Evolutionary conservation across 768 basidiomycete genomes (phyloP).

Genomic region (Suillus fuscotomentosus): DNA sequence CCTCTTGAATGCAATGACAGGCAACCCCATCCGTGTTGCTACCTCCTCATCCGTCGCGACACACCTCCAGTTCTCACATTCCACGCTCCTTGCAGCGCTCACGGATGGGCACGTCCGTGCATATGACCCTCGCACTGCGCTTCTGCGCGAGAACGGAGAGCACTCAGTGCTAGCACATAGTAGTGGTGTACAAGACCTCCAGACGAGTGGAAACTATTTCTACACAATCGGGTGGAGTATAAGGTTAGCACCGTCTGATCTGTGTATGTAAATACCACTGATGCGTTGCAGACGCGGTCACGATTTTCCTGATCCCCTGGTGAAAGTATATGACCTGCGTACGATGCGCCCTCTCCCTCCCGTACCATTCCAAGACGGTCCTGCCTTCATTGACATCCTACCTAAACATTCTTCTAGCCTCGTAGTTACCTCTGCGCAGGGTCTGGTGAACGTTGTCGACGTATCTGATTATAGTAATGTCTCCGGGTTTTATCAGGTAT

Average conservation of each 20-base stretch:
- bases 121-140: constrained; percentile 65
- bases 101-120: constrained; percentile 72
- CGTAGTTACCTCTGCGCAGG: constrained; percentile 74
- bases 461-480: constrained; percentile 64
- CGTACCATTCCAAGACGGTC: constrained; percentile 82
- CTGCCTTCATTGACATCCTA: constrained; percentile 79
- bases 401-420: constrained; percentile 76
- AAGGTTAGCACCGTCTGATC: constrained; percentile 46
- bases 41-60: constrained; percentile 56
- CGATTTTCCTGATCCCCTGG: constrained; percentile 86
- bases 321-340: constrained; percentile 90
- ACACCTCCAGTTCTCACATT: constrained; percentile 65
- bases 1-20: constrained; percentile 74
- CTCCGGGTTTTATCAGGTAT: constrained; percentile 80
- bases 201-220: constrained; percentile 73
- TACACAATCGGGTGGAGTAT: constrained; percentile 87
- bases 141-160: constrained; percentile 48
- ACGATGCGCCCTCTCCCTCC: constrained; percentile 82
- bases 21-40: constrained; percentile 57
- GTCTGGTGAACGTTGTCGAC: constrained; percentile 85
- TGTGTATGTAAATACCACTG: neutral
- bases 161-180: constrained; percentile 73
- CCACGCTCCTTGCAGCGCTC: constrained; percentile 64
- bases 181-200: constrained; percentile 79
- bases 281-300: constrained; percentile 65